Evolutionary conservation across 106 monocot species (phyloP), one percentile per base, ranked within the genome.

Genomic region (Iris macrosiphon): DNA sequence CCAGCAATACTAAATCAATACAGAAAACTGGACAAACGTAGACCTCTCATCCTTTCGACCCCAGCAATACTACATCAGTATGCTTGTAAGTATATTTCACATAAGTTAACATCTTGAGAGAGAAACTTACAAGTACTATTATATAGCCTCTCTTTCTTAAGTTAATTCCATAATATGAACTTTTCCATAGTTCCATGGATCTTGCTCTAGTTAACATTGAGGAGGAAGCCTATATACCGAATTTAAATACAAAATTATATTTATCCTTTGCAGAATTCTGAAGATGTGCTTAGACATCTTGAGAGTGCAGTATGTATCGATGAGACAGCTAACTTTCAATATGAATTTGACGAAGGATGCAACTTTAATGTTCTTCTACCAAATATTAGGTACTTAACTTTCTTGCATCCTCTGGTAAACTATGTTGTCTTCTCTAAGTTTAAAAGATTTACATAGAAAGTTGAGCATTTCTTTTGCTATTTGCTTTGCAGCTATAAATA

Each of bases 321-420:
- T 94, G 10, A 60, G 74, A 49, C 64, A 75, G 49, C 61, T 94
- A 20, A 63, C 93, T 22, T 47, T 34, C 13, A 84, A 81, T 8
- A 81, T 94, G 81, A 78, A 57, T 34, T 38, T 52, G 19, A 78
- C 65, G 43, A 74, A 51, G 50, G 93, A n/a, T n/a, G n/a, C n/a
- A n/a, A n/a, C 93, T 21, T 75, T 88, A 4, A 65, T 70, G 61
- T 79, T 94, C 3, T 94, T 94, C 50, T 94, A 94, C 16, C 88
- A 94, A 55, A 88, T 78, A 7, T 81, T 75, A 14, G 93, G 93
- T 94, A 71, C 31, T 18, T 23, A 1, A 43, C 44, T 51, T 22
- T 30, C 18, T 42, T 31, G 13, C 16, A n/a, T 57, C 2, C 24
- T 63, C 34, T 12, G n/a, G n/a, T n/a, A n/a, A n/a, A n/a, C n/a